These are phyloP conservation scores for Phalaenopsis aphrodite DNA, from an alignment of 106 monocot species.

Conservation along the genomic window DNA sequence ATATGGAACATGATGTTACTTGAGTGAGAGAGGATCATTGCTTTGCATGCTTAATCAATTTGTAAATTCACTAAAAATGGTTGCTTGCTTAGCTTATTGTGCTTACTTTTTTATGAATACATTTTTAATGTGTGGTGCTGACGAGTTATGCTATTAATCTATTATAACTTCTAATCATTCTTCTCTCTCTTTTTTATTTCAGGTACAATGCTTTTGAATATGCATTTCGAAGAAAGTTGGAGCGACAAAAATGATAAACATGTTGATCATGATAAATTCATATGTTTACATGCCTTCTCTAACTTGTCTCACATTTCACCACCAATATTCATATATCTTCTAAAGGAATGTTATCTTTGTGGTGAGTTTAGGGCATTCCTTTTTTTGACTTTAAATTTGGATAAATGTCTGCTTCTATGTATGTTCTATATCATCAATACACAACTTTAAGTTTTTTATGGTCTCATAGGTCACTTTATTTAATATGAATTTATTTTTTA, in stretches of 20 bases:
- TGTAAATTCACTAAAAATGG: not conserved
- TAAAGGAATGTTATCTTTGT: conserved; percentile 78
- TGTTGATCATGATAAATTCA: conserved; percentile 12
- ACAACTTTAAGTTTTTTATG: not conserved
- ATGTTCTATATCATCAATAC: not conserved
- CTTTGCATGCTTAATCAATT: not conserved
- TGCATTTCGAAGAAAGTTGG: conserved; percentile 3
- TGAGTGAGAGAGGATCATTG: not conserved
- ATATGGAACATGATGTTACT: not conserved
- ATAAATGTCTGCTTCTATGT: not conserved
- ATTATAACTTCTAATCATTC: not conserved
- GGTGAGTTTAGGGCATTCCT: conserved; percentile 29
- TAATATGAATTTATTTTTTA: not conserved
- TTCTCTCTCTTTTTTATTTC: not conserved
- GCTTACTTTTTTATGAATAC: not conserved
- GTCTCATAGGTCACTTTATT: not conserved
- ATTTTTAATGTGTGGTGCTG: not conserved
- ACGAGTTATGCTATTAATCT: not conserved
- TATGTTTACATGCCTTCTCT: conserved; percentile 74
- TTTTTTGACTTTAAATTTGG: conserved; percentile 2
- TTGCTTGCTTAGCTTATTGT: not conserved
- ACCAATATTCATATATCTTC: conserved; percentile 66
- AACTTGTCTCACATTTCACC: conserved; percentile 72
- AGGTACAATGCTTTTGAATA: conserved; percentile 5
- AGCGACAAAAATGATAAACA: conserved; percentile 17